Evolutionary conservation across 2,329 filamentous ascomycete species (phyloP).

Genomic region (Diaporthe citrichinensis): DNA sequence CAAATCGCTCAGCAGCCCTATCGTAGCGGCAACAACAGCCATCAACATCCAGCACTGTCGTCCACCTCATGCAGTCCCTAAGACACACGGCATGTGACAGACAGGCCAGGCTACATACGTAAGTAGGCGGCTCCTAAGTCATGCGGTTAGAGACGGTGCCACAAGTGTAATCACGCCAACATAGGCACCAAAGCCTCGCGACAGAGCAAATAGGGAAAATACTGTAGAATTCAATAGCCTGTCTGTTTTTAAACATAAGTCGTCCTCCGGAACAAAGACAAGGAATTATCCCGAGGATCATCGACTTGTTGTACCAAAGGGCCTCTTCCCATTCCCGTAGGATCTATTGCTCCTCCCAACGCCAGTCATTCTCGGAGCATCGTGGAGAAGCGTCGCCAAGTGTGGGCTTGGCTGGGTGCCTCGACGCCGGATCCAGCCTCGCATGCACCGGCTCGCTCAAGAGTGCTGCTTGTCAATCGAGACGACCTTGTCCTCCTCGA

Average conservation of each 20-base stretch:
- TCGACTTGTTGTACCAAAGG: neutral
- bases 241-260: neutral
- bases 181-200: neutral
- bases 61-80: neutral
- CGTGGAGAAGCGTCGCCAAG: neutral
- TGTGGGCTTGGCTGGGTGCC: neutral
- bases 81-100: neutral
- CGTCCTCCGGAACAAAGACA: neutral
- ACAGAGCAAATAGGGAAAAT: neutral
- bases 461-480: slow-evolving; percentile 52
- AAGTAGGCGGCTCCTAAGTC: neutral
- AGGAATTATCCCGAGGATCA: neutral
- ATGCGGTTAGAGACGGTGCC: neutral
- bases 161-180: neutral
- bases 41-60: neutral
- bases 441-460: neutral
- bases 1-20: neutral
- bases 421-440: neutral
- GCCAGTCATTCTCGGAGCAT: neutral
- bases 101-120: neutral
- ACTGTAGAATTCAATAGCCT: slow-evolving; percentile 1
- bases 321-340: neutral
- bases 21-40: neutral
- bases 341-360: slow-evolving; percentile 1
- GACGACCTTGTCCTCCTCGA: slow-evolving; percentile 85